phyloP scores from a whole-genome alignment of 2,329 filamentous ascomycete species.

The Alternaria consortialis region DNA sequence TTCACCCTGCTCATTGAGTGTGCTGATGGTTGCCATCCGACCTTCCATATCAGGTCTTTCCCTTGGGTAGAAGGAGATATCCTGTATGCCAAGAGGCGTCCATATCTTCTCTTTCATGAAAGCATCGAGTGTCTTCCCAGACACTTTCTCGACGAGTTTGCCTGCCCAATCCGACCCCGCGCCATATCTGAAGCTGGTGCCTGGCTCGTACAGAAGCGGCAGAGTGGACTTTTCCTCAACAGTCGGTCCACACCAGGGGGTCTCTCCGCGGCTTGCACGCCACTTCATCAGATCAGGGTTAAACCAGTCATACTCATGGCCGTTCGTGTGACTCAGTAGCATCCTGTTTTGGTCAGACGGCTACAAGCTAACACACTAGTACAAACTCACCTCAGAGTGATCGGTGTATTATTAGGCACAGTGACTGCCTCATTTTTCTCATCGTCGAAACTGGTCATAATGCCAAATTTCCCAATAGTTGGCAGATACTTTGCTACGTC shows the following conservation, averaged over 20 bases:
- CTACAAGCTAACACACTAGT: not conserved
- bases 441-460: slow-evolving; percentile 28
- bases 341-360: slow-evolving; percentile 30
- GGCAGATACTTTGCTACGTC: slow-evolving; percentile 26
- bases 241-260: slow-evolving; percentile 59
- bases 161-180: slow-evolving; percentile 58
- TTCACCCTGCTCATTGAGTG: slow-evolving; percentile 22
- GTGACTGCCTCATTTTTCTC: slow-evolving; percentile 28
- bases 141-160: slow-evolving; percentile 54
- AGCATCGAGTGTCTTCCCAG: slow-evolving; percentile 51
- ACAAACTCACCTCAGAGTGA: slow-evolving; percentile 51
- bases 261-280: slow-evolving; percentile 22
- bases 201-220: slow-evolving; percentile 69
- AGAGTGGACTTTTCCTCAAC: slow-evolving; percentile 55
- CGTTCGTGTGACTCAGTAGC: slow-evolving; percentile 58
- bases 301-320: slow-evolving; percentile 58
- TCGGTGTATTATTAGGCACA: slow-evolving; percentile 47
- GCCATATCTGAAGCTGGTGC: slow-evolving; percentile 66
- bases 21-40: slow-evolving; percentile 38
- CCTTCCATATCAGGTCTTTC: slow-evolving; percentile 29
- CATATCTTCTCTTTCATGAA: slow-evolving; percentile 46
- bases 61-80: slow-evolving; percentile 63
- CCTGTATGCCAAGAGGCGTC: slow-evolving; percentile 56
- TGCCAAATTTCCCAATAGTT: slow-evolving; percentile 48
- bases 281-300: slow-evolving; percentile 54